Conservation (phyloP, 78 protist genomes). For the Ministeria vibrans region DNA sequence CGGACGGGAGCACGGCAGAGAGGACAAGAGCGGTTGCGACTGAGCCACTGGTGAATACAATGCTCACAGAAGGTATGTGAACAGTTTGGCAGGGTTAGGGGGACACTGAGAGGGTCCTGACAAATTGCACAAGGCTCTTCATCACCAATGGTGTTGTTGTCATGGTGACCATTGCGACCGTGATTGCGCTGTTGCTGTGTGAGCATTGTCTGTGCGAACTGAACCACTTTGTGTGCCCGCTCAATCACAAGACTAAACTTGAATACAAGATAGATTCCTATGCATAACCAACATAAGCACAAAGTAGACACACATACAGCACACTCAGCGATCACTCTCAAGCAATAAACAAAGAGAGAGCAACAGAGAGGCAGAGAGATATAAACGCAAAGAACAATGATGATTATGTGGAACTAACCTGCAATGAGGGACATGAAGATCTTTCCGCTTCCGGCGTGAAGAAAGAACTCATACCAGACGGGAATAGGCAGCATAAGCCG, state of each 20-base stretch:
- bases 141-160: conserved; percentile 14
- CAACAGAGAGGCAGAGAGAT: no score
- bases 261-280: conserved; percentile 41
- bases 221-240: neutral
- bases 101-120: conserved; percentile 34
- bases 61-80: conserved; percentile 52
- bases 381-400: no score
- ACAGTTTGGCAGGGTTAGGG: conserved; percentile 29
- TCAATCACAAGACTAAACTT: conserved; percentile 30
- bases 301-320: neutral
- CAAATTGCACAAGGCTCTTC: conserved; percentile 49
- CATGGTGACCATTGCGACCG: conserved; percentile 29
- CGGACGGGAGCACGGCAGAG: conserved; percentile 42
- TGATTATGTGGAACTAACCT: no score
- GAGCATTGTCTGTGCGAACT: neutral
- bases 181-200: neutral
- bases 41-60: conserved; percentile 45
- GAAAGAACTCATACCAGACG: conserved; percentile 31
- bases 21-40: conserved; percentile 45
- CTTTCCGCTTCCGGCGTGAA: neutral
- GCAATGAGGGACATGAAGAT: no score
- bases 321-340: no score
- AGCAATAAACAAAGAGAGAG: neutral
- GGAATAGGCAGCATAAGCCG: conserved; percentile 38
- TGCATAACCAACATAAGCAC: neutral